phyloP scores from a whole-genome alignment of 257 asterid genomes.

The Primulina tabacum region DNA sequence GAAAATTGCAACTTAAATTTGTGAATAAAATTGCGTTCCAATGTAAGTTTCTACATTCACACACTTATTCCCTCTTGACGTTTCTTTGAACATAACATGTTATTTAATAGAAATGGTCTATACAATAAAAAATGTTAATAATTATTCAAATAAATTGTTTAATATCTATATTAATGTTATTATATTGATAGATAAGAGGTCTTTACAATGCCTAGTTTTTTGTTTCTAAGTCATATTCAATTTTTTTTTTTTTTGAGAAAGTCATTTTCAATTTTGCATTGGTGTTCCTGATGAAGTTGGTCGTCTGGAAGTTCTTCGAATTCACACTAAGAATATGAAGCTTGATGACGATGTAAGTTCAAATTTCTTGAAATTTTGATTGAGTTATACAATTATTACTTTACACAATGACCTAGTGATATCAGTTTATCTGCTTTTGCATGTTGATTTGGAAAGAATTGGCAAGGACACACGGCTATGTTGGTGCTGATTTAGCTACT shows the following conservation, averaged over 20 bases:
- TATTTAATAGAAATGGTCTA: too few relatives aligned
- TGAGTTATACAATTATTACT: not conserved
- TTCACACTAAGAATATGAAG: conserved; percentile 95
- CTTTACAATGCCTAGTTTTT: too few relatives aligned
- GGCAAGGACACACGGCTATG: conserved; percentile 78
- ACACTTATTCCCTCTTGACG: too few relatives aligned
- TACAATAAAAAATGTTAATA: too few relatives aligned
- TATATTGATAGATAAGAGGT: too few relatives aligned
- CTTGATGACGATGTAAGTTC: conserved; percentile 72
- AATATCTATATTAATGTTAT: too few relatives aligned
- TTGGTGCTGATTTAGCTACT: conserved; percentile 96
- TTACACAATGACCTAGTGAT: not conserved
- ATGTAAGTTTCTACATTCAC: too few relatives aligned
- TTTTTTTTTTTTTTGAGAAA: conserved; percentile 34
- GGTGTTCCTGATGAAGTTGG: conserved; percentile 98
- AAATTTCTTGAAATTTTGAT: not conserved
- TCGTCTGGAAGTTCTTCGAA: conserved; percentile 89
- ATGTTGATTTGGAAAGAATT: conserved; percentile 90
- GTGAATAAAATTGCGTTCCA: too few relatives aligned
- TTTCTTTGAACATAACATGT: too few relatives aligned
- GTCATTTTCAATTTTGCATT: conserved; percentile 19
- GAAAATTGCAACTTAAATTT: too few relatives aligned
- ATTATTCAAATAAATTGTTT: too few relatives aligned
- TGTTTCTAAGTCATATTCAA: too few relatives aligned
- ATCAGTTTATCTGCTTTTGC: conserved; percentile 22